Evolutionary conservation across 2,329 filamentous ascomycete species (phyloP), one percentile per base, ranked within the genome.

Genomic region (Stemphylium beticola): DNA sequence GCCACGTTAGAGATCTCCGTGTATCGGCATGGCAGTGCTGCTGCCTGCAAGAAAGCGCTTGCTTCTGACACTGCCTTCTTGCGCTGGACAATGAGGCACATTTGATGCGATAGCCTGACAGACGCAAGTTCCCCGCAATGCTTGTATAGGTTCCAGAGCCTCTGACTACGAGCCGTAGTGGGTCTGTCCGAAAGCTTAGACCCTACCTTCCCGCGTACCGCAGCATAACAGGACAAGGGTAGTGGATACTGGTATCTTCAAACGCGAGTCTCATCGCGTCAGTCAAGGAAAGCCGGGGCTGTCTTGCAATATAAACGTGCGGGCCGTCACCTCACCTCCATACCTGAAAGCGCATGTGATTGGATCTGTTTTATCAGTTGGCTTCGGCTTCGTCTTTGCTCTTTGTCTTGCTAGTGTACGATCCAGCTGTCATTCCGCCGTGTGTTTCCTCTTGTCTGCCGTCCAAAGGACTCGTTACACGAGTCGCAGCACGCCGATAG

Each of bases 1-100:
- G 64, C 68, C 64, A 72, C 64, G 64, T 67, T 63, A 57, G 36
- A 56, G 37, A 39, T 41, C 15, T 36, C 22, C 40, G 24, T 37
- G 24, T 37, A 51, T 56, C 54, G 60, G 64, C 53, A 67, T 59
- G 49, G 49, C 43, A 18, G 40, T 51, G 54, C 38, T 57, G 62
- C 51, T 56, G 38, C 53, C 49, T 58, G 48, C 41, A 43, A 54
- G 22, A 32, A 33, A 32, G 47, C 55, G 55, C 46, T 67, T 62
- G 57, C 48, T 58, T 38, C 53, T 51, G 20, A 42, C 20, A 31
- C 50, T 32, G 17, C 18, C 40, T 45, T 32, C 40, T n/a, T 29
- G 26, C 32, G 42, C 51, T 57, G 38, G 34, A 34, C 36, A 33
- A 24, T 22, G 43, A 20, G 29, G 40, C 20, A 41, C 45, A 49